Conservation (phyloP, 1,284 basidiomycete species). For the Trichosporon faecale region DNA sequence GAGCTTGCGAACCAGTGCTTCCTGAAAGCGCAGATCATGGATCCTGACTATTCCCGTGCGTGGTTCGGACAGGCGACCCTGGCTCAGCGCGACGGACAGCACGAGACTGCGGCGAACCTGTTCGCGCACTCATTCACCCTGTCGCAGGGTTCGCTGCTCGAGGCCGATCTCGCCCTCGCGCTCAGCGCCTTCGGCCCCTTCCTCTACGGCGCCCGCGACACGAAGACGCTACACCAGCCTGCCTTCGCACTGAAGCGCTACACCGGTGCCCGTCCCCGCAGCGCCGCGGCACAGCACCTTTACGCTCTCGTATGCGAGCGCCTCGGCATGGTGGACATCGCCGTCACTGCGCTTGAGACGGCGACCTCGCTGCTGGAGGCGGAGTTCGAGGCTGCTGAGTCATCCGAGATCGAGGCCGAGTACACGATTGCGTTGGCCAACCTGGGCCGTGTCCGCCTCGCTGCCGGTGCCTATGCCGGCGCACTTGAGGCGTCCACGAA, state of each 20-base stretch:
- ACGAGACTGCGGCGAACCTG: slow-evolving; percentile 66
- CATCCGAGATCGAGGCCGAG: slow-evolving; percentile 66
- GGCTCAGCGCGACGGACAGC: slow-evolving; percentile 63
- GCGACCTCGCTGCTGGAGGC: slow-evolving; percentile 71
- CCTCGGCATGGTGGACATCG: slow-evolving; percentile 68
- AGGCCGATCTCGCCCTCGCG: slow-evolving; percentile 79
- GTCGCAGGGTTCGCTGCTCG: slow-evolving; percentile 65
- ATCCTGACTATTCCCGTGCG: slow-evolving; percentile 84
- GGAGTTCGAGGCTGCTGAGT: slow-evolving; percentile 83
- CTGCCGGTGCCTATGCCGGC: slow-evolving; percentile 59
- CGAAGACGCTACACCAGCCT: slow-evolving; percentile 60
- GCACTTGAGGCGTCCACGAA: slow-evolving; percentile 71
- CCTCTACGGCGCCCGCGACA: slow-evolving; percentile 27
- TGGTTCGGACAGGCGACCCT: slow-evolving; percentile 93
- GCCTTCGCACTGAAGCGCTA: slow-evolving; percentile 79
- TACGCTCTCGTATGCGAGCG: slow-evolving; percentile 82
- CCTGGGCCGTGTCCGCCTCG: slow-evolving; percentile 71
- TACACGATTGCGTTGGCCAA: slow-evolving; percentile 82
- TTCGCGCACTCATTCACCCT: slow-evolving; percentile 80
- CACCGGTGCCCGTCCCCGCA: slow-evolving; percentile 64
- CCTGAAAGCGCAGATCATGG: slow-evolving; percentile 80
- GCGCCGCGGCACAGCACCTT: slow-evolving; percentile 76
- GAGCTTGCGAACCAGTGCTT: slow-evolving; percentile 85
- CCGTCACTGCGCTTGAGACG: slow-evolving; percentile 61
- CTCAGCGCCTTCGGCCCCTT: slow-evolving; percentile 61